These are phyloP conservation scores for Penicillium maclennaniae DNA, from an alignment of 495 filamentous ascomycete species.

Conservation along the genomic window DNA sequence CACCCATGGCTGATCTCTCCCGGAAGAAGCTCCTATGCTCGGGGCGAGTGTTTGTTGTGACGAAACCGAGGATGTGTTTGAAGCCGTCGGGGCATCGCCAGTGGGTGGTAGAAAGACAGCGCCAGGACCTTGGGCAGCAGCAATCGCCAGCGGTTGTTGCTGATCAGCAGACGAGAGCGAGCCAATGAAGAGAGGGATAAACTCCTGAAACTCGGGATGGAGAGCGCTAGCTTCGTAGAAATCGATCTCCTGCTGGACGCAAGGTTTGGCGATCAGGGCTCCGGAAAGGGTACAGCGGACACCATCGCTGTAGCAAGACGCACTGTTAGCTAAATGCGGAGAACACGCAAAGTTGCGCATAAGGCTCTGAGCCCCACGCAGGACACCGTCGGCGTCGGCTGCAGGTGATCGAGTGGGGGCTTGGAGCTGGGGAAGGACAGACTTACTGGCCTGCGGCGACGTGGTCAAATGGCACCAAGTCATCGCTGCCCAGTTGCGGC, in stretches of 20 bases:
- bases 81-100: slow-evolving; percentile 9
- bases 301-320: slow-evolving; percentile 62
- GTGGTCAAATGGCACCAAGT: slow-evolving; percentile 68
- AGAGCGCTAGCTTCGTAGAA: slow-evolving; percentile 81
- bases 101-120: slow-evolving; percentile 36
- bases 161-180: slow-evolving; percentile 57
- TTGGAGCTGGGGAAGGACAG: background rate
- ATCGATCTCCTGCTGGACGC: slow-evolving; percentile 76
- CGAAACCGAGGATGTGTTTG: slow-evolving; percentile 1
- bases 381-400: background rate
- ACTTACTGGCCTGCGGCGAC: slow-evolving; percentile 95
- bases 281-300: slow-evolving; percentile 83
- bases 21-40: slow-evolving; percentile 8
- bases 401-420: slow-evolving; percentile 8
- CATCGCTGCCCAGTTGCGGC: slow-evolving; percentile 44
- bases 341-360: background rate
- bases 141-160: slow-evolving; percentile 45
- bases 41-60: slow-evolving; percentile 6
- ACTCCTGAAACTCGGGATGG: slow-evolving; percentile 68
- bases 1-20: slow-evolving; percentile 36
- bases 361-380: background rate
- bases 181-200: slow-evolving; percentile 84
- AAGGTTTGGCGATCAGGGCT: slow-evolving; percentile 90
- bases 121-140: slow-evolving; percentile 38
- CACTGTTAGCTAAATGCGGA: slow-evolving; percentile 8